phyloP scores from a whole-genome alignment of 139 green algal species.

The Chlorella sp. region DNA sequence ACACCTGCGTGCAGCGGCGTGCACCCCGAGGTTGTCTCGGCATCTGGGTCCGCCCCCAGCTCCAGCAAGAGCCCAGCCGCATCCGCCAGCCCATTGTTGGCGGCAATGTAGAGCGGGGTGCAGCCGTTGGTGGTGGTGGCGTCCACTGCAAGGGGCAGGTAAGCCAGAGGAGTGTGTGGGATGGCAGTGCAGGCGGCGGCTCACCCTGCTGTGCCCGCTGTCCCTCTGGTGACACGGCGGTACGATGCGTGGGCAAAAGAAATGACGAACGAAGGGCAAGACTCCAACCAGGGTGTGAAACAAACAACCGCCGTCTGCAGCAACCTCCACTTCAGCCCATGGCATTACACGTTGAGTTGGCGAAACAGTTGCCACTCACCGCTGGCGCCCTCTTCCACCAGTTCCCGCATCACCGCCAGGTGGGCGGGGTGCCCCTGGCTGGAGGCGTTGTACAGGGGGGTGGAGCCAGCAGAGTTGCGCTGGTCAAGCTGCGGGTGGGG shows the following conservation, averaged over 20 bases:
- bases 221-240: not conserved
- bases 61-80: conserved; percentile 48
- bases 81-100: conserved; percentile 41
- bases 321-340: too few relatives aligned
- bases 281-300: too few relatives aligned
- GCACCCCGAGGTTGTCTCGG: conserved; percentile 40
- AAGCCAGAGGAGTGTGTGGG: not conserved
- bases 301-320: too few relatives aligned
- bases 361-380: not conserved
- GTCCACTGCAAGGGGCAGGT: conserved; percentile 5
- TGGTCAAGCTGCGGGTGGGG: conserved; percentile 27
- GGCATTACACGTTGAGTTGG: too few relatives aligned
- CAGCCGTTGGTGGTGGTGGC: conserved; percentile 47
- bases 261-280: too few relatives aligned
- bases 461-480: conserved; percentile 48
- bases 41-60: conserved; percentile 42
- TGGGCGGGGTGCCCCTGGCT: conserved; percentile 42
- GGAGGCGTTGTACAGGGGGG: conserved; percentile 52
- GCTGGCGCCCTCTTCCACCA: conserved; percentile 47
- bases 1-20: conserved; percentile 41
- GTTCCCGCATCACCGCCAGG: conserved; percentile 23
- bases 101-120: conserved; percentile 59
- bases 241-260: too few relatives aligned
- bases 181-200: not conserved
- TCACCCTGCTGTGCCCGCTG: not conserved